phyloP scores from a whole-genome alignment of 176 grass and related monocot genomes.

The Leersia perrieri region DNA sequence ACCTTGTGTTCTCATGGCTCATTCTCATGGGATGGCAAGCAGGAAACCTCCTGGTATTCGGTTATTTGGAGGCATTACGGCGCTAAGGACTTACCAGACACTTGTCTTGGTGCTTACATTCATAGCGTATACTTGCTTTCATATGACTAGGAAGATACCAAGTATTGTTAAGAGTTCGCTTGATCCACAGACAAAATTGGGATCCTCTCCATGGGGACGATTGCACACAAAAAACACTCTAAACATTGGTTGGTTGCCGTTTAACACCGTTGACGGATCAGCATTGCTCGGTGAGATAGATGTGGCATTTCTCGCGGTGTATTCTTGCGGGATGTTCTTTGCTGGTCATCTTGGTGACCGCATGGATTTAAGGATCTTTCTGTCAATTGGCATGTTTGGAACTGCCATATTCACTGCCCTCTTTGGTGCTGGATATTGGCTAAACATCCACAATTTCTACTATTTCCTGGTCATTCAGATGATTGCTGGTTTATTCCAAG shows the following conservation, averaged over 20 bases:
- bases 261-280: constrained; percentile 55
- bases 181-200: constrained; percentile 57
- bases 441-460: constrained; percentile 70
- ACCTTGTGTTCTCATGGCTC: constrained; percentile 35
- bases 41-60: constrained; percentile 46
- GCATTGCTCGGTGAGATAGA: constrained; percentile 64
- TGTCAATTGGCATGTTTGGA: constrained; percentile 78
- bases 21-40: constrained; percentile 6
- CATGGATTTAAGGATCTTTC: constrained; percentile 72
- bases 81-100: constrained; percentile 40
- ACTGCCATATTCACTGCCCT: constrained; percentile 72
- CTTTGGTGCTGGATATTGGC: constrained; percentile 80
- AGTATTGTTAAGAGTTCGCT: constrained; percentile 80
- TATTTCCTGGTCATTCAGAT: constrained; percentile 82
- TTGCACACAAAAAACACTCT: constrained; percentile 14
- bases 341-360: constrained; percentile 76
- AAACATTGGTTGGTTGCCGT: constrained; percentile 59
- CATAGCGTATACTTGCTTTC: constrained; percentile 72
- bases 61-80: constrained; percentile 23
- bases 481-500: constrained; percentile 76
- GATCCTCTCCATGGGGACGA: constrained; percentile 39
- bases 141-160: constrained; percentile 69
- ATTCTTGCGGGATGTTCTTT: constrained; percentile 82
- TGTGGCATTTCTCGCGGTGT: constrained; percentile 73
- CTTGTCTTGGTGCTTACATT: constrained; percentile 78